phyloP scores from a whole-genome alignment of 768 basidiomycete genomes.

The Strobilomyces echinocephalus region DNA sequence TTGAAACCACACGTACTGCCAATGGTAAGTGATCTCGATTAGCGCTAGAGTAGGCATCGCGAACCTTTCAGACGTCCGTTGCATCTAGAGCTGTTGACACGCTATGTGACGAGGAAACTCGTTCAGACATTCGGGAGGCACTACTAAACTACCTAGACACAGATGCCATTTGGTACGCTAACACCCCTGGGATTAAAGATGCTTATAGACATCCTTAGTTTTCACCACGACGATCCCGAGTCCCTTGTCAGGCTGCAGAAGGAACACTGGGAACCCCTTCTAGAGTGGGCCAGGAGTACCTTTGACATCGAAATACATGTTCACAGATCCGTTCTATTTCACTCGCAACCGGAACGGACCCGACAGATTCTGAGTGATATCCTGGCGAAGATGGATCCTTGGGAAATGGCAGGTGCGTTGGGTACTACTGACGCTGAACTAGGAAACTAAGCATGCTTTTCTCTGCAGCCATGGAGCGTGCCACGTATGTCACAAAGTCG shows the following conservation, averaged over 20 bases:
- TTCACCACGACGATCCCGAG: slow-evolving; percentile 74
- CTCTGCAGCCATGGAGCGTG: slow-evolving; percentile 79
- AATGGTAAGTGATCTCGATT: slow-evolving; percentile 52
- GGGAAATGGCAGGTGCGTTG: slow-evolving; percentile 82
- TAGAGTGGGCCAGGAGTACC: slow-evolving; percentile 68
- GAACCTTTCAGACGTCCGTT: slow-evolving; percentile 69
- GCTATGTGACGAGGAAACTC: slow-evolving; percentile 51
- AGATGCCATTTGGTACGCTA: slow-evolving; percentile 80
- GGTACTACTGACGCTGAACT: neutral
- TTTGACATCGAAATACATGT: slow-evolving; percentile 65
- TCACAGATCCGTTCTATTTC: slow-evolving; percentile 67
- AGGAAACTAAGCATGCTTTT: neutral
- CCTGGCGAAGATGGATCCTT: slow-evolving; percentile 64
- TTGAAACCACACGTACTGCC: slow-evolving; percentile 90
- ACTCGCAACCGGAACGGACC: slow-evolving; percentile 66
- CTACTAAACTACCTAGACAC: slow-evolving; percentile 88
- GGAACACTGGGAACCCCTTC: slow-evolving; percentile 83
- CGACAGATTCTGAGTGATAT: slow-evolving; percentile 53
- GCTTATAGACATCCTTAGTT: slow-evolving; percentile 42
- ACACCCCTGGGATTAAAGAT: neutral
- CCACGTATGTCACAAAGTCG: slow-evolving; percentile 85
- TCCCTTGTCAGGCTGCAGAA: slow-evolving; percentile 73
- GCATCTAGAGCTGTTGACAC: slow-evolving; percentile 87
- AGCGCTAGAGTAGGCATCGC: slow-evolving; percentile 3
- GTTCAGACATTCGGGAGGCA: slow-evolving; percentile 58